Evolutionary conservation across 1,139 yeast species (phyloP).

Genomic region (Diutina scorzettiae): DNA sequence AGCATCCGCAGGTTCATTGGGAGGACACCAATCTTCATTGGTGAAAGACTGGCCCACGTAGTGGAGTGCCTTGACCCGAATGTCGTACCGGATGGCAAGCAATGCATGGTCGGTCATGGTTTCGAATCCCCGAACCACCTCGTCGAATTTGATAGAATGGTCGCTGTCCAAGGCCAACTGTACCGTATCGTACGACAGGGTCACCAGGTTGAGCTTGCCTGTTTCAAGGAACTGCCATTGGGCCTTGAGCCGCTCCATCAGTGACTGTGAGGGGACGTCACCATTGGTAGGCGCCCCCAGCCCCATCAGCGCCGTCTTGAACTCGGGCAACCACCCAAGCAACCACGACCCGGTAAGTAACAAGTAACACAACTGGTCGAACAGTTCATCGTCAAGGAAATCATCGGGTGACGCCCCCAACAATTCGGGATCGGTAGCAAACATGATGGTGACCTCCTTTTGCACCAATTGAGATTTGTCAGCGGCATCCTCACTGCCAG

Average conservation of each 20-base stretch:
- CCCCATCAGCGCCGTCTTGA: slow-evolving; percentile 12
- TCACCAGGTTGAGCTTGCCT: slow-evolving; percentile 19
- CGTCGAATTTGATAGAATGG: slow-evolving; percentile 35
- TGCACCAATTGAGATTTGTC: slow-evolving; percentile 12
- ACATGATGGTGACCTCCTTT: slow-evolving; percentile 27
- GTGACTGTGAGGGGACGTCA: slow-evolving; percentile 12
- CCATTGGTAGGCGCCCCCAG: neutral
- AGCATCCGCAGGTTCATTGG: slow-evolving; percentile 48
- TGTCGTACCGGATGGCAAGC: slow-evolving; percentile 51
- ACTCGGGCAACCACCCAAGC: slow-evolving; percentile 42
- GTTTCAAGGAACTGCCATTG: slow-evolving; percentile 48
- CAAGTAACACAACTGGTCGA: slow-evolving; percentile 38
- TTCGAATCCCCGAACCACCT: slow-evolving; percentile 32
- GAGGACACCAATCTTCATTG: slow-evolving; percentile 28
- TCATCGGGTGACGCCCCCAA: slow-evolving; percentile 29
- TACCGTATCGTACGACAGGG: slow-evolving; percentile 15
- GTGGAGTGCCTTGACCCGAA: slow-evolving; percentile 50
- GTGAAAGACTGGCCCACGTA: slow-evolving; percentile 38
- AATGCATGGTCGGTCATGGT: slow-evolving; percentile 36
- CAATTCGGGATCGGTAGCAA: slow-evolving; percentile 13
- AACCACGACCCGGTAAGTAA: slow-evolving; percentile 37
- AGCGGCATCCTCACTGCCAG: slow-evolving; percentile 8
- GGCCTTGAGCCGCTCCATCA: slow-evolving; percentile 35
- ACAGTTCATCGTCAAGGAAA: slow-evolving; percentile 29
- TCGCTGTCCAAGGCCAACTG: slow-evolving; percentile 26